phyloP scores from a whole-genome alignment of 495 filamentous ascomycete species.

The Lophiotrema nucula region DNA sequence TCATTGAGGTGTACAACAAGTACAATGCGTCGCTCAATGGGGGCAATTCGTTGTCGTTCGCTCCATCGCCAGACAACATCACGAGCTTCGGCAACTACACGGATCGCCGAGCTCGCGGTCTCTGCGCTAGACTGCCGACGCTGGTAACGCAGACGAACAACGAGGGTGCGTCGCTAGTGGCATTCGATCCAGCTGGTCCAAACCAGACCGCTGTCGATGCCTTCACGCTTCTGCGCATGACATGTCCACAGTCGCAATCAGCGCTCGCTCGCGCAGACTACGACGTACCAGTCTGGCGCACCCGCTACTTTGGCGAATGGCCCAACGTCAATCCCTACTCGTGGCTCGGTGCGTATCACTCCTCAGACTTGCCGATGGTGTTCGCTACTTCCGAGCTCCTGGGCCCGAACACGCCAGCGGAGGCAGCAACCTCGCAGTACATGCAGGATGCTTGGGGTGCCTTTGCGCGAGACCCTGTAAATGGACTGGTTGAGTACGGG shows the following conservation, averaged over 20 bases:
- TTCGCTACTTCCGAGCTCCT: constrained; percentile 3
- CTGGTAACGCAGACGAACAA: background rate
- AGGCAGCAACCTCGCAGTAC: background rate
- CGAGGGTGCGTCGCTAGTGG: background rate
- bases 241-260: background rate
- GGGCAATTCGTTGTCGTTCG: background rate
- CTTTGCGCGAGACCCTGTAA: constrained; percentile 1
- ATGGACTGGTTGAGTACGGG: background rate
- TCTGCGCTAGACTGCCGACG: background rate
- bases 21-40: background rate
- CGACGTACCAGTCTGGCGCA: background rate
- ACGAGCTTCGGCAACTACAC: background rate
- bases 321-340: constrained; percentile 2
- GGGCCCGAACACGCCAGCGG: background rate
- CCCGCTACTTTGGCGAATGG: constrained; percentile 8
- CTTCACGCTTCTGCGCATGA: background rate
- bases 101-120: background rate
- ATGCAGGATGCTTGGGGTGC: background rate
- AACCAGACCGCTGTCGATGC: background rate
- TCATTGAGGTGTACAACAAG: background rate
- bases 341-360: constrained; percentile 9
- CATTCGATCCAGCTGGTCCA: background rate
- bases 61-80: background rate
- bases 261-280: background rate
- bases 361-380: background rate